Evolutionary conservation across 345 rosid genomes (phyloP), one percentile per base, ranked within the genome.

Genomic region (Gossypium rotundifolium): DNA sequence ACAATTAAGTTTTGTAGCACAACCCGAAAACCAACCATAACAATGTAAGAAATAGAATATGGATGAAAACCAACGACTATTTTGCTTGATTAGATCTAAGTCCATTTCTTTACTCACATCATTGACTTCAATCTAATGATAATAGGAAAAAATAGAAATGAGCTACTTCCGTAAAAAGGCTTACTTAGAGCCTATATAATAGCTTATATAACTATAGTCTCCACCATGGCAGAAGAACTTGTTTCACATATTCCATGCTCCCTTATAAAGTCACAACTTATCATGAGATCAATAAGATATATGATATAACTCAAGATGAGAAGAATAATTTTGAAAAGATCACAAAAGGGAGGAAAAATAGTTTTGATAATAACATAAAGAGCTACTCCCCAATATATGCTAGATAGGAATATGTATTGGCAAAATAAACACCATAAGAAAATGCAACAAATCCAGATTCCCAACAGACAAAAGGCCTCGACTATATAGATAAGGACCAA

Each of bases 51-150:
- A 49, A 27, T 11, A 54, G 71, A 70, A 7, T 54, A 58, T 20
- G 12, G 61, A 75, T 44, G 75, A 70, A 78, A 42, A 22, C 82
- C 73, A 75, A 95, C 99, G 96, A 81, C 93, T 86, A 74, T 96
- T 89, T 86, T 93, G 99, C 87, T 88, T 96, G 78, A 93, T 91
- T 77, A 96, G 91, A 84, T 96, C 99, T 75, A 96, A 84, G 82
- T 96, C 99, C 98, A 96, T 96, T 90, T 96, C 99, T 85, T 88
- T 96, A 83, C 97, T 91, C 77, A 96, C 99, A 76, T 93, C 99
- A 76, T 83, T 91, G 85, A 93, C 91, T 88, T 96, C 99, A 70
- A 96, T 93, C 99, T 96, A 84, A 81, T 57, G 66, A 33, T 49
- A 72, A 59, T 23, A 61, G 25, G 10, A 18, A 58, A 60, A 55